Evolutionary conservation across 1,139 yeast genomes (phyloP).

Genomic region (Diutina mesorugosa): DNA sequence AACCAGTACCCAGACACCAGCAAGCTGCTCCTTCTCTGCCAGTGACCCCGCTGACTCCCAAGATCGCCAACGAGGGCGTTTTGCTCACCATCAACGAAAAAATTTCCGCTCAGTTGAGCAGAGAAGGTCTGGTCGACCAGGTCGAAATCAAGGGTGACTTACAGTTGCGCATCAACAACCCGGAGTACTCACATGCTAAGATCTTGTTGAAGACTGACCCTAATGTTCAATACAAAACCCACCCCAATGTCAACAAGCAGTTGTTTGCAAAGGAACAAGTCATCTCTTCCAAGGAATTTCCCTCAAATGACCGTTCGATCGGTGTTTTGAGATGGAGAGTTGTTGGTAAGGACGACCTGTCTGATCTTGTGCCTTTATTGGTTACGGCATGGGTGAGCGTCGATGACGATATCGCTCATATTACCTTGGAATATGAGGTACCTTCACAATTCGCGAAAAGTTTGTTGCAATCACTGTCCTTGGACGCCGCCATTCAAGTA

Average conservation of each 20-base stretch:
- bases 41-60: constrained; percentile 11
- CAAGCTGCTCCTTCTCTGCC: constrained; percentile 11
- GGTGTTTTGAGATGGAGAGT: constrained; percentile 91
- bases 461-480: constrained; percentile 16
- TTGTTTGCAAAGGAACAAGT: constrained; percentile 44
- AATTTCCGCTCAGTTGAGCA: constrained; percentile 59
- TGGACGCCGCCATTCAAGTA: constrained; percentile 47
- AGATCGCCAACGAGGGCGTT: constrained; percentile 58
- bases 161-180: constrained; percentile 74
- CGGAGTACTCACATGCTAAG: constrained; percentile 52
- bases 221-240: constrained; percentile 74
- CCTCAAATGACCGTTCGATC: constrained; percentile 77
- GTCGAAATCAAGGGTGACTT: constrained; percentile 86
- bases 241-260: constrained; percentile 85
- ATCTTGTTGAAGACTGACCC: constrained; percentile 31
- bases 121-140: constrained; percentile 69
- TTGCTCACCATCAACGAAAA: constrained; percentile 69
- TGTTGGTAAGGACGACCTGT: constrained; percentile 45
- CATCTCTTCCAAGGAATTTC: constrained; percentile 80
- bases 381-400: constrained; percentile 80
- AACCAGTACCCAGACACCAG: constrained; percentile 6
- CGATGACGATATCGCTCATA: constrained; percentile 50
- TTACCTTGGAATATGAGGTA: constrained; percentile 82
- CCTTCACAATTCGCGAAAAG: constrained; percentile 22
- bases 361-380: constrained; percentile 49